Evolutionary conservation across 2,329 filamentous ascomycete species (phyloP).

Genomic region (Clonostachys sp.): DNA sequence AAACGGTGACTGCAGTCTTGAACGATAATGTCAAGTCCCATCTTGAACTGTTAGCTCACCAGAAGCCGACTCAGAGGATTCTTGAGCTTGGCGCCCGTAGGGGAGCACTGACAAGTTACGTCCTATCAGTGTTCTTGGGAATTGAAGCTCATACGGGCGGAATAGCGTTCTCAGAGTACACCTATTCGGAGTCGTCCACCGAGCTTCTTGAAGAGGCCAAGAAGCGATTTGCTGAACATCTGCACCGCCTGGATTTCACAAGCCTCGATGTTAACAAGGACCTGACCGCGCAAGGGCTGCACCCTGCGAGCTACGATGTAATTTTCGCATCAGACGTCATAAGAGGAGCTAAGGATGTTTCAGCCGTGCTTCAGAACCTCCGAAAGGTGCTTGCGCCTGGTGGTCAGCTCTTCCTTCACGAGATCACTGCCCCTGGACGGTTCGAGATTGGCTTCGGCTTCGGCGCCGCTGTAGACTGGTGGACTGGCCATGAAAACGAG

Average conservation of each 20-base stretch:
- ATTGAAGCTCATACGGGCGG: slow-evolving; percentile 9
- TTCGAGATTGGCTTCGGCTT: background rate
- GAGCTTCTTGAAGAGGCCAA: no score
- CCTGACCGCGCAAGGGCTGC: slow-evolving; percentile 8
- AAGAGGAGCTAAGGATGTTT: no score
- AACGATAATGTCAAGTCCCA: background rate
- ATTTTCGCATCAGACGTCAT: slow-evolving; percentile 13
- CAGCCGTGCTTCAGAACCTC: background rate
- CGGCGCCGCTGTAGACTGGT: no score
- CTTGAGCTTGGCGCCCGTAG: slow-evolving; percentile 35
- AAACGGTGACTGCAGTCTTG: no score
- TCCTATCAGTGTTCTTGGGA: slow-evolving; percentile 13
- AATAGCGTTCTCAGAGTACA: slow-evolving; percentile 20
- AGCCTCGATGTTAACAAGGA: slow-evolving; percentile 12
- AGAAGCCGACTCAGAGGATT: slow-evolving; percentile 24
- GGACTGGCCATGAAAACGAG: no score
- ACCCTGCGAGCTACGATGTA: slow-evolving; percentile 9
- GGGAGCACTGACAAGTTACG: slow-evolving; percentile 21
- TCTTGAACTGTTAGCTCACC: slow-evolving; percentile 15
- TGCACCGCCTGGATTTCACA: slow-evolving; percentile 11
- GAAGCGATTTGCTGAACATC: background rate
- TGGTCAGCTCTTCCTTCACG: slow-evolving; percentile 2
- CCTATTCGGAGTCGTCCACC: slow-evolving; percentile 27
- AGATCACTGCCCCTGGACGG: background rate
- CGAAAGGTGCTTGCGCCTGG: slow-evolving; percentile 2